Conservation (phyloP, 2,329 filamentous ascomycete species). For the Leptographium radiaticola region DNA sequence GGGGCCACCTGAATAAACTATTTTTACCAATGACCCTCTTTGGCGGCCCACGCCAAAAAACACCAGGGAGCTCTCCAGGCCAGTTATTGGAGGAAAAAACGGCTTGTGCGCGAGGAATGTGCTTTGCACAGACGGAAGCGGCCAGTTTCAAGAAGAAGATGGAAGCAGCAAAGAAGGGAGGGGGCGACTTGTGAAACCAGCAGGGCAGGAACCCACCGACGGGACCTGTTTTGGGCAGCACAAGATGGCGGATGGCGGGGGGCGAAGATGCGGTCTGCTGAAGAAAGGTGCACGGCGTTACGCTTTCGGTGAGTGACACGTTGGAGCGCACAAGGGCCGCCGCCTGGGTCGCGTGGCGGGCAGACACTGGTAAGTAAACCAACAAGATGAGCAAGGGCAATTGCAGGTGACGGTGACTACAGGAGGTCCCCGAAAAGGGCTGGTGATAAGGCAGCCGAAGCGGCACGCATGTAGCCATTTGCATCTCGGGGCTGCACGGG, state of each 20-base stretch:
- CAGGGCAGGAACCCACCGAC: background rate
- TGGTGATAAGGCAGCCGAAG: too few relatives aligned
- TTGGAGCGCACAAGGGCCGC: background rate
- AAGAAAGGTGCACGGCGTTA: background rate
- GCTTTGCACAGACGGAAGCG: background rate
- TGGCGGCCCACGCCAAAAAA: slow-evolving; percentile 3
- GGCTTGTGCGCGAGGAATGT: background rate
- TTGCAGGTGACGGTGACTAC: background rate
- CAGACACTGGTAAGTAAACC: background rate
- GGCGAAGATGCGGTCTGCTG: background rate
- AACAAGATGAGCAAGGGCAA: slow-evolving; percentile 1
- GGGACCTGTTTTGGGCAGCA: background rate
- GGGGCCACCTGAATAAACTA: too few relatives aligned
- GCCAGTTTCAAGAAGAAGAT: slow-evolving; percentile 2
- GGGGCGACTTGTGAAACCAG: background rate
- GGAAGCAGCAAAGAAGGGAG: background rate
- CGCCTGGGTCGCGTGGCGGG: background rate
- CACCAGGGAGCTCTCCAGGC: slow-evolving; percentile 3
- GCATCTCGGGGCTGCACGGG: background rate
- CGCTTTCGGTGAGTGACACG: background rate
- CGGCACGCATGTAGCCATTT: too few relatives aligned
- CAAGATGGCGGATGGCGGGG: background rate
- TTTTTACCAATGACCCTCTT: background rate
- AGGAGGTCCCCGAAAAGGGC: background rate
- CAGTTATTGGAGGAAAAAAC: background rate